Evolutionary conservation across 306 rosid genomes (phyloP), one percentile per base, ranked within the genome.

Genomic region (Acacia confusa): DNA sequence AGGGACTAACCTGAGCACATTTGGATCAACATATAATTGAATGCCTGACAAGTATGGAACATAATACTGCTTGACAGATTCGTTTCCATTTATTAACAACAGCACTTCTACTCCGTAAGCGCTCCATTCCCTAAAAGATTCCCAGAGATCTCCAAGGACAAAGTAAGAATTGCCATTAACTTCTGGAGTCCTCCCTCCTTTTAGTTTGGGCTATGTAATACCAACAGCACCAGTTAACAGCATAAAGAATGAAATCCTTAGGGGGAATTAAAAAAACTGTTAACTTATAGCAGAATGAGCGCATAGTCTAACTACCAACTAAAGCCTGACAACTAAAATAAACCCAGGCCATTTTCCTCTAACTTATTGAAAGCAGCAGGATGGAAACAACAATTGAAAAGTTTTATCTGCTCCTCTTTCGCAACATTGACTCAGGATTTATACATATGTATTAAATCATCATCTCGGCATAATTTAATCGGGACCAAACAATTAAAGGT

Each of bases 51-150:
- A 79, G 61, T 52, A 91, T 11, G 93, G 96, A 17, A 78, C 91
- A 79, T 81, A 91, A 67, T 88, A 91, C 30, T 89, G 89, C 27
- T 76, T 82, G 20, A 87, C 44, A 1, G 70, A 70, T 19, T 84
- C 89, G 2, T 19, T 32, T 61, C 74, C 87, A 47, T 80, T 82
- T 61, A 82, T 43, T 17, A 79, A n/a, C 47, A 91, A 68, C 0
- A 91, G 91, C 52, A 89, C 93, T 72, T 84, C 88, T 30, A 84
- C 87, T 2, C 92, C 96, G 55, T 85, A 91, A 40, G 88, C 93
- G 66, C 92, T 88, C 90, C 88, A 86, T 64, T 88, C 92, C 45
- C 82, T 84, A 36, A 85, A 84, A 24, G 83, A 76, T 24, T 89
- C 88, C 90, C 93, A 89, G 15, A 91, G 78, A 70, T 91, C 91